Percentiles rank a stretch among this genome's conserved stretches.
These are phyloP conservation scores for Pleoardoris graminearum DNA, from an alignment of 2,329 filamentous ascomycete genomes.

Conservation along the genomic window DNA sequence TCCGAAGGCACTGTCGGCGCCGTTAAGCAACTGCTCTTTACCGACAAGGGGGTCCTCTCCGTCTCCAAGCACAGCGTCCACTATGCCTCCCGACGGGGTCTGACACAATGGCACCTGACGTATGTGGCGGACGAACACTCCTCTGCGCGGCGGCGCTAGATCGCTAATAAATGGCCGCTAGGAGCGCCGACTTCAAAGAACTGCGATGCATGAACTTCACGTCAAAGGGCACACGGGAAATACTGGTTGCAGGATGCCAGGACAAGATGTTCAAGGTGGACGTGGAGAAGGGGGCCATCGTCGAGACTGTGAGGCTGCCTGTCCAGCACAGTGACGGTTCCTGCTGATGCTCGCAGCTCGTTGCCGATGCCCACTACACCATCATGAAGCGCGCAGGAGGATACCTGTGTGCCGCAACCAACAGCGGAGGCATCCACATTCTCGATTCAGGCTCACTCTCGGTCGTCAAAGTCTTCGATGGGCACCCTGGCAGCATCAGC, in stretches of 20 bases:
- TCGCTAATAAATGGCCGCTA: conserved; percentile 42
- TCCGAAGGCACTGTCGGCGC: conserved; percentile 63
- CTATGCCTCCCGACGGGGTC: conserved; percentile 80
- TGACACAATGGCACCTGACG: conserved; percentile 85
- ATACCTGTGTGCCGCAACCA: conserved; percentile 90
- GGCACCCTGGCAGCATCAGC: conserved; percentile 84
- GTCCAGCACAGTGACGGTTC: conserved; percentile 9
- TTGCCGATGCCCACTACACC: conserved; percentile 76
- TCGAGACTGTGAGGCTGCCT: conserved; percentile 42
- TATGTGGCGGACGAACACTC: conserved; percentile 48
- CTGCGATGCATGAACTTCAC: conserved; percentile 95
- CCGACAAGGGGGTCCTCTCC: conserved; percentile 87
- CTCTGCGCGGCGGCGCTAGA: not conserved
- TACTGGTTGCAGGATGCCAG: conserved; percentile 86
- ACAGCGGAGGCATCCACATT: conserved; percentile 79
- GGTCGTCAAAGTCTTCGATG: conserved; percentile 85
- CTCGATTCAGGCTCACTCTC: conserved; percentile 78
- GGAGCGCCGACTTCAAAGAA: conserved; percentile 77
- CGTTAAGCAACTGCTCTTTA: conserved; percentile 86
- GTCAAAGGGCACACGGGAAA: conserved; percentile 77
- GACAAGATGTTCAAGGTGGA: conserved; percentile 79
- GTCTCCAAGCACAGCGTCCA: conserved; percentile 83
- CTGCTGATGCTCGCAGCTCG: conserved; percentile 57
- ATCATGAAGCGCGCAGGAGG: conserved; percentile 86
- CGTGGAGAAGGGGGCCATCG: conserved; percentile 57